Base-by-base conservation (phyloP, 2,329 filamentous ascomycete genomes). In the Cladophialophora bantiana region DNA sequence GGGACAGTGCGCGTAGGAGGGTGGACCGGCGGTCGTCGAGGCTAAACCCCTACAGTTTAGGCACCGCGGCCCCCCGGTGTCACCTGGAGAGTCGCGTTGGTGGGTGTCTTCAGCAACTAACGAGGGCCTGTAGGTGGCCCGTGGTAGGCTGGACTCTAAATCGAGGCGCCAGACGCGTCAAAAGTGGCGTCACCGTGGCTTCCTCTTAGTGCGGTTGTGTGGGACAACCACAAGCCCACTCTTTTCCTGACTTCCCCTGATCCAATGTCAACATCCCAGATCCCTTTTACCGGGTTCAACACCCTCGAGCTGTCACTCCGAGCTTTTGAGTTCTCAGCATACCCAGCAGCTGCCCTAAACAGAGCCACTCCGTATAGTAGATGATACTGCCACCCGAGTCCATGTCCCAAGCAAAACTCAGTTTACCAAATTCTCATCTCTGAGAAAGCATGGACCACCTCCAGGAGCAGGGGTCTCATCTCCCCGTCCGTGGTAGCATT, bases 381-480 rank as follows among this genome's bases (percentile, higher is more conserved):
- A 50, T 50, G 45, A 50, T 26, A 50, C 26, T 26, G 18, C n/a
- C 6, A 12, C 10, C 18, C 18, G 45, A 50, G 10, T 12, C 45
- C 45, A 50, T 50, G 45, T 26, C 45, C n/a, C 20, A 20, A 48
- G 45, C 45, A 26, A 26, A 50, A 13, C n/a, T 12, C 12, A 32
- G 55, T 31, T 61, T 5, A 48, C 36, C 15, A 4, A 36, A 31
- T 5, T 20, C 35, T 40, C 15, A 12, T 55, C 18, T 34, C n/a
- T 32, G n/a, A 35, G 45, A 56, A 59, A 70, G 63, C 64, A 71
- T 71, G 69, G 69, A 71, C 65, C 69, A 62, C 38, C 59, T 26
- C 36, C 9, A 56, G 40, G 61, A 67, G n/a, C 66, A 67, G 38
- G 64, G 59, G 36, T 61, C 67, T 42, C 62, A 64, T 40, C 42